Conservation (phyloP, 345 rosid genomes). For the Erucastrum elatum region DNA sequence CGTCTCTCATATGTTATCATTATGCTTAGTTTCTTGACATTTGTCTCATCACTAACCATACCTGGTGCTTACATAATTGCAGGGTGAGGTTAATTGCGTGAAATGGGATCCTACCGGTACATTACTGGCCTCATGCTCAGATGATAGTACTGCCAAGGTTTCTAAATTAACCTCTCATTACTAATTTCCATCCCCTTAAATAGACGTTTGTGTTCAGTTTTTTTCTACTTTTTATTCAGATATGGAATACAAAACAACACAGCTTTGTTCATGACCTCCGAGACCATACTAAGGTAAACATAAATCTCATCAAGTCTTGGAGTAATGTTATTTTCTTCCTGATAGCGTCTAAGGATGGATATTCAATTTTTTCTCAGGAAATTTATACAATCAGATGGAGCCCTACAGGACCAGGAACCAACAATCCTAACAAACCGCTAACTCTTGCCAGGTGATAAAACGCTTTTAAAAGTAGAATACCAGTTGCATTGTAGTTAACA, state of each 20-base stretch:
- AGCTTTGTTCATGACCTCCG: slow-evolving; percentile 79
- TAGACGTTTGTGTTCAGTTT: not conserved
- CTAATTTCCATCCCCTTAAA: not conserved
- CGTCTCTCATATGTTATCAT: not conserved
- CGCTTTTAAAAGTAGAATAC: not conserved
- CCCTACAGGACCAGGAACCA: slow-evolving; percentile 90
- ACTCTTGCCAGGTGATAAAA: slow-evolving; percentile 74
- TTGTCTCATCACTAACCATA: slow-evolving; percentile 24
- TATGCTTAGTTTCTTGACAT: not conserved
- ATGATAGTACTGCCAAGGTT: slow-evolving; percentile 96
- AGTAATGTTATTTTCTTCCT: not conserved
- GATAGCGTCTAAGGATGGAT: not conserved
- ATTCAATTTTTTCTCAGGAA: slow-evolving; percentile 51
- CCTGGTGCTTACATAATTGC: slow-evolving; percentile 36
- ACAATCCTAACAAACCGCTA: slow-evolving; percentile 87
- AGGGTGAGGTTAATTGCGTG: slow-evolving; percentile 99
- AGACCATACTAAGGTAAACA: slow-evolving; percentile 68
- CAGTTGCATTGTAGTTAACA: not conserved
- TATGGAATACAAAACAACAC: slow-evolving; percentile 85
- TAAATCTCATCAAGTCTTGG: not conserved
- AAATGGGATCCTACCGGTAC: slow-evolving; percentile 99
- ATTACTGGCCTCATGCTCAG: slow-evolving; percentile 94
- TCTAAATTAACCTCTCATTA: not conserved
- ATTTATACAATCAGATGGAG: slow-evolving; percentile 95
- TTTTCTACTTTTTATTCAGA: slow-evolving; percentile 41